phyloP scores from a whole-genome alignment of 441 rosid species.

The Gossypium davidsonii region DNA sequence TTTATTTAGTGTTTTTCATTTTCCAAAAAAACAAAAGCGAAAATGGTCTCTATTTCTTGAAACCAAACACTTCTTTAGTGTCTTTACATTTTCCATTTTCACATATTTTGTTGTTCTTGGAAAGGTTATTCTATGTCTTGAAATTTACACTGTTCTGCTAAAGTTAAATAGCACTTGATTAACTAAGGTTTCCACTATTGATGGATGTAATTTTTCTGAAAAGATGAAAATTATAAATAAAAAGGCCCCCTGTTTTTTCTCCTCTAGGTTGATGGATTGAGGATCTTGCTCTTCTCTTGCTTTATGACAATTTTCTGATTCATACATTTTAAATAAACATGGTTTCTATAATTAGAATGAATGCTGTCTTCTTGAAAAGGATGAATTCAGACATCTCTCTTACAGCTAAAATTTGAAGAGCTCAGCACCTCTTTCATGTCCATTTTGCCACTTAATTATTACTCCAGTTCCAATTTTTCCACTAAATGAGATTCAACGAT shows the following conservation, averaged over 20 bases:
- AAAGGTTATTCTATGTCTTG: background rate
- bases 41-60: background rate
- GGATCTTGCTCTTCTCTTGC: background rate
- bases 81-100: background rate
- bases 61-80: background rate
- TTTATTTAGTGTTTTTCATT: background rate
- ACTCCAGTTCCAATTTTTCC: background rate
- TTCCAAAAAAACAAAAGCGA: background rate
- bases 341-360: background rate
- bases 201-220: background rate
- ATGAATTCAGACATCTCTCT: background rate
- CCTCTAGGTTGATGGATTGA: background rate
- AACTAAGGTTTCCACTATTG: background rate
- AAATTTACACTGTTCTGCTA: constrained; percentile 1
- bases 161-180: background rate
- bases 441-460: background rate
- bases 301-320: background rate
- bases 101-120: background rate
- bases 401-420: background rate
- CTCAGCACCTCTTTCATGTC: background rate
- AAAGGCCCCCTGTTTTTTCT: background rate
- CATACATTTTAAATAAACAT: background rate
- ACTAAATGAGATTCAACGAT: background rate
- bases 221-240: background rate
- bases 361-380: background rate